A percentile compares a stretch with the other conserved stretches of the same genome.
Conservation (phyloP, 345 rosid genomes). For the Rubroshorea leprosula region DNA sequence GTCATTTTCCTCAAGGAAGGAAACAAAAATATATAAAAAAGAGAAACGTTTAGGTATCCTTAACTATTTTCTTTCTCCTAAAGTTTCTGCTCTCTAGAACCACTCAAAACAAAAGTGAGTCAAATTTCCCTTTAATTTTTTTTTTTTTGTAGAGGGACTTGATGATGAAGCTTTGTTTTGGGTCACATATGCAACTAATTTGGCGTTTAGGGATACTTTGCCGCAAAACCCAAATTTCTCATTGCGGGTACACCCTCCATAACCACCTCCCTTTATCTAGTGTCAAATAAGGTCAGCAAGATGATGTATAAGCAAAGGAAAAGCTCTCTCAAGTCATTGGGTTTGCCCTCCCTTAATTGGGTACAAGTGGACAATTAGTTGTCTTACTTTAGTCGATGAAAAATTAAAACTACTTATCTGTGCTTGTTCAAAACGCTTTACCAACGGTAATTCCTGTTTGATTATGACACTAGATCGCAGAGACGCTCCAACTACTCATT, state of each 20-base stretch:
- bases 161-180: background rate
- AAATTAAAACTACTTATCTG: too few relatives aligned
- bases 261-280: slow-evolving; percentile 27
- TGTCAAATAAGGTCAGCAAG: background rate
- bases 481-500: too few relatives aligned
- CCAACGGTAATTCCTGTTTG: too few relatives aligned
- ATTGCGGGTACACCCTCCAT: slow-evolving; percentile 33
- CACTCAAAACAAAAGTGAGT: slow-evolving; percentile 8
- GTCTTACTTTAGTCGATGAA: too few relatives aligned
- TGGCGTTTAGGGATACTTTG: background rate
- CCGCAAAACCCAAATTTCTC: slow-evolving; percentile 26
- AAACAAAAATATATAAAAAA: background rate
- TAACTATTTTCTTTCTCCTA: slow-evolving; percentile 2
- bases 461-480: too few relatives aligned
- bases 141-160: background rate
- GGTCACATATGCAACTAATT: background rate
- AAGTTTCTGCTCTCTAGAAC: slow-evolving; percentile 15
- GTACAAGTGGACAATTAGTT: too few relatives aligned
- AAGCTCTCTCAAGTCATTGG: background rate
- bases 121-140: slow-evolving; percentile 12
- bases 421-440: too few relatives aligned
- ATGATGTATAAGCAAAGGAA: slow-evolving; percentile 4
- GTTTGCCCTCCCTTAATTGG: too few relatives aligned
- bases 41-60: background rate
- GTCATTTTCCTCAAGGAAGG: slow-evolving; percentile 16